Conservation (phyloP, 768 basidiomycete genomes). For the Kwoniella pini region DNA sequence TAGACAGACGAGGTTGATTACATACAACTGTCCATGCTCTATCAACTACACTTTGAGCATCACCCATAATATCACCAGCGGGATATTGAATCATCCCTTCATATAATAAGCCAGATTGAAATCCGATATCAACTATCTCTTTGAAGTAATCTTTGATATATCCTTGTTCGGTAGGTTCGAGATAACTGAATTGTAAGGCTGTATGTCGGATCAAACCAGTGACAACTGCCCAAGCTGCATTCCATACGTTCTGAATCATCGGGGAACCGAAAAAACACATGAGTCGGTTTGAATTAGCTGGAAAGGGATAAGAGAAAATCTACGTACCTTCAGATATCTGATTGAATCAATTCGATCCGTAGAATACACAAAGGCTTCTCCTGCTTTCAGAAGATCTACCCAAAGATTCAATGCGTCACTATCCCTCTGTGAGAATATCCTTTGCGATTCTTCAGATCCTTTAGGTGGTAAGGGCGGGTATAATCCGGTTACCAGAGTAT, state of each 20-base stretch:
- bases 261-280: too few relatives aligned
- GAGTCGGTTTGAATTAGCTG: not conserved
- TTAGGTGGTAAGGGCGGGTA: slow-evolving; percentile 30
- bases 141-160: slow-evolving; percentile 34
- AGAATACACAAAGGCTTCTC: slow-evolving; percentile 29
- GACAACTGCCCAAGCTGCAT: slow-evolving; percentile 43
- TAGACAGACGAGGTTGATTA: too few relatives aligned
- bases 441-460: not conserved
- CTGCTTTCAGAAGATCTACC: slow-evolving; percentile 29
- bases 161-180: slow-evolving; percentile 5
- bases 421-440: slow-evolving; percentile 26
- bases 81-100: slow-evolving; percentile 38
- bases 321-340: slow-evolving; percentile 34
- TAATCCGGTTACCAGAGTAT: slow-evolving; percentile 31
- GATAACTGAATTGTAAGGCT: slow-evolving; percentile 19
- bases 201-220: slow-evolving; percentile 41
- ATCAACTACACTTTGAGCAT: slow-evolving; percentile 15
- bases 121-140: slow-evolving; percentile 45
- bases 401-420: slow-evolving; percentile 27
- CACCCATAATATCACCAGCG: slow-evolving; percentile 24
- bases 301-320: not conserved
- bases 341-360: slow-evolving; percentile 34
- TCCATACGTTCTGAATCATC: slow-evolving; percentile 46
- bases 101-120: slow-evolving; percentile 36
- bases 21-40: slow-evolving; percentile 32